Evolutionary conservation across 441 rosid genomes (phyloP).

Genomic region (Isatis lusitanica): DNA sequence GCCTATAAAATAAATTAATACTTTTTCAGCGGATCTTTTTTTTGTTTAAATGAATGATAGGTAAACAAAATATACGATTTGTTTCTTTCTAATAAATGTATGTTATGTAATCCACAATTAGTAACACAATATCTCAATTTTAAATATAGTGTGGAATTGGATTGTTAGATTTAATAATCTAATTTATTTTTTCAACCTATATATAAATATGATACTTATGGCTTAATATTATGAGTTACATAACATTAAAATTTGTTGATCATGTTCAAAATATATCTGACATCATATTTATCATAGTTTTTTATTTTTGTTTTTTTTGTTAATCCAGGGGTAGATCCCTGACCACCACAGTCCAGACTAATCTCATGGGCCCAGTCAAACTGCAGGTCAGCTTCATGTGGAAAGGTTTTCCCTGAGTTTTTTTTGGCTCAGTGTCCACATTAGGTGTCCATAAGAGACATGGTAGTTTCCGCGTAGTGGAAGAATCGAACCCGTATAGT

Average conservation of each 20-base stretch:
- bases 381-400: too few relatives aligned
- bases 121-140: neutral
- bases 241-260: neutral
- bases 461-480: too few relatives aligned
- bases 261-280: neutral
- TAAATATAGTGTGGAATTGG: neutral
- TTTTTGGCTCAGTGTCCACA: too few relatives aligned
- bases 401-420: too few relatives aligned
- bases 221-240: neutral
- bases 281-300: neutral
- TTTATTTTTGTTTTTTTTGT: too few relatives aligned
- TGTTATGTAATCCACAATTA: conserved; percentile 1
- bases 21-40: neutral
- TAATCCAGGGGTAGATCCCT: too few relatives aligned
- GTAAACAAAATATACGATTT: neutral
- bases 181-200: neutral
- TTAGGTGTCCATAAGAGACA: too few relatives aligned
- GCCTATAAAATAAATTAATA: neutral
- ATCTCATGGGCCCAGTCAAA: too few relatives aligned
- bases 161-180: neutral
- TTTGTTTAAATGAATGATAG: neutral
- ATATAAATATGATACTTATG: neutral
- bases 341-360: too few relatives aligned
- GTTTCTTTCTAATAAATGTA: neutral
- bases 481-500: too few relatives aligned